Evolutionary conservation across 208 protist genomes (phyloP).

Genomic region (Acanthamoeba triangularis): DNA sequence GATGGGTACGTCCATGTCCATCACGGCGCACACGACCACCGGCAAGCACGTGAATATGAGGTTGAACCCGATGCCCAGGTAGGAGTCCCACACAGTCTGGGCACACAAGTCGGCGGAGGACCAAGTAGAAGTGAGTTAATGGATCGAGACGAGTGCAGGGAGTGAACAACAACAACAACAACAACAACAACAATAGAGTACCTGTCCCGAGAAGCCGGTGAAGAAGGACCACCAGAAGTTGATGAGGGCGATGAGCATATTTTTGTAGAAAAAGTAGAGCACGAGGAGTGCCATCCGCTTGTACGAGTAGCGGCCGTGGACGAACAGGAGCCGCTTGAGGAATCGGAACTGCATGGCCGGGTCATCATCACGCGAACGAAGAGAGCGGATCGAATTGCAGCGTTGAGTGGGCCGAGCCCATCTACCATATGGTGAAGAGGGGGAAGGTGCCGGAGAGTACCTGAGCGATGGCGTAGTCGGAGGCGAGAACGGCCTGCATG

Average conservation of each 20-base stretch:
- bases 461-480: constrained; percentile 91
- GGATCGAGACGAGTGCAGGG: no score
- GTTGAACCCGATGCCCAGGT: constrained; percentile 77
- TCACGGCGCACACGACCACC: constrained; percentile 73
- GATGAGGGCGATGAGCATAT: constrained; percentile 93
- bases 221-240: constrained; percentile 95
- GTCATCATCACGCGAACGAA: neutral
- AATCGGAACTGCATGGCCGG: constrained; percentile 93
- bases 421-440: no score
- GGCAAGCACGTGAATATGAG: constrained; percentile 79
- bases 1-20: constrained; percentile 67
- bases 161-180: no score
- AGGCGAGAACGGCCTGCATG: constrained; percentile 89
- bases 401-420: neutral
- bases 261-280: constrained; percentile 98
- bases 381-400: neutral
- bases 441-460: constrained; percentile 75
- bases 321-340: constrained; percentile 94
- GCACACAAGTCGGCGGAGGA: neutral
- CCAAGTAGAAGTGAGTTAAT: neutral
- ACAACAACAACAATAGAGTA: neutral
- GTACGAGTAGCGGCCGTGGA: constrained; percentile 97
- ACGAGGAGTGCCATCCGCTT: constrained; percentile 95
- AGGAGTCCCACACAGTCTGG: constrained; percentile 55
- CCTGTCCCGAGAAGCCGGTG: constrained; percentile 94